phyloP scores from a whole-genome alignment of 495 filamentous ascomycete species.

The Podospora didyma region DNA sequence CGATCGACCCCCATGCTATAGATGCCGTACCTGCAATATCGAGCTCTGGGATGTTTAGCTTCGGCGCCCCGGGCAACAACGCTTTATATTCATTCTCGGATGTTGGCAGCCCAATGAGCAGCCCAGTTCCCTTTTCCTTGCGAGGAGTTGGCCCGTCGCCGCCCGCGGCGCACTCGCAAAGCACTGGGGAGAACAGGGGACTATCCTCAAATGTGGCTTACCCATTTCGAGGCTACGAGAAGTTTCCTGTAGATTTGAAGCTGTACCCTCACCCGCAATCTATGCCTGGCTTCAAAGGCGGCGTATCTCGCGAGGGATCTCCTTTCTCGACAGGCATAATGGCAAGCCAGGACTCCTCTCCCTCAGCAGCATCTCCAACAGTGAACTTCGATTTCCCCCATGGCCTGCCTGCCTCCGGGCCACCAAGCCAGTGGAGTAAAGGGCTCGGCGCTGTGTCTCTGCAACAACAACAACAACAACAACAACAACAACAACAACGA shows the following conservation, averaged over 20 bases:
- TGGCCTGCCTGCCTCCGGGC: neutral
- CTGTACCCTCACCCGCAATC: too few species aligned
- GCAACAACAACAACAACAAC: neutral
- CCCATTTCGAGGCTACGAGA: neutral
- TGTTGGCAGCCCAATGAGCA: neutral
- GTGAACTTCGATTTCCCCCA: neutral
- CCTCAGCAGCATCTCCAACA: slow-evolving; percentile 39
- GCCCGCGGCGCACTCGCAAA: neutral
- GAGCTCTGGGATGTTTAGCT: neutral
- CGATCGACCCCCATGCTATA: neutral
- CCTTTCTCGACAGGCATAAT: slow-evolving; percentile 36
- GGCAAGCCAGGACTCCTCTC: slow-evolving; percentile 39
- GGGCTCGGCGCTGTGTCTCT: neutral
- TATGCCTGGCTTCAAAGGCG: neutral
- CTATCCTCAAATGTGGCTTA: neutral
- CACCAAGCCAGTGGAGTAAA: neutral
- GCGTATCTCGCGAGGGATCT: slow-evolving; percentile 46
- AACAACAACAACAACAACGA: too few species aligned
- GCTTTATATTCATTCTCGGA: neutral
- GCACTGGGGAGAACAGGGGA: neutral
- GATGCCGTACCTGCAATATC: neutral
- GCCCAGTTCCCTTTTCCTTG: neutral
- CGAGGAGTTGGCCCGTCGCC: too few species aligned
- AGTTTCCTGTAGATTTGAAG: slow-evolving; percentile 22
- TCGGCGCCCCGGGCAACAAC: neutral